Conservation (phyloP, 352 stramenopile genomes). For the Phytophthora parvispora region DNA sequence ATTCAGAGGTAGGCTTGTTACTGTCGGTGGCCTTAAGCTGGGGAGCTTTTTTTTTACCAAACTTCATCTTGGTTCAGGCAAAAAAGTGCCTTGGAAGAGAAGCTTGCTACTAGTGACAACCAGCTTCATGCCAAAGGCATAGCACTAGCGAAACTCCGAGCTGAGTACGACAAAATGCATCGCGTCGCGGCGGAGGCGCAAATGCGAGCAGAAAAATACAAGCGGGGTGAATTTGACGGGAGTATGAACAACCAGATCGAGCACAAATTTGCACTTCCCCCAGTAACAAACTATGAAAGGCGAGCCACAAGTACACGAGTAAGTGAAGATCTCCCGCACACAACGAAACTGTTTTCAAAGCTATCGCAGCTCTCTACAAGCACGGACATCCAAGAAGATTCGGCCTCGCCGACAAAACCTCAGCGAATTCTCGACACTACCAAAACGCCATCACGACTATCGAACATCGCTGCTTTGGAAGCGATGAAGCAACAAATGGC, state of each 20-base stretch:
- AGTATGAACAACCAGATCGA: slow-evolving; percentile 4
- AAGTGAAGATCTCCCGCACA: slow-evolving; percentile 14
- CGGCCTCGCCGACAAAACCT: not conserved
- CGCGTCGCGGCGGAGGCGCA: slow-evolving; percentile 52
- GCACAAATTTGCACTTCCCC: not conserved
- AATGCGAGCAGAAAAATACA: slow-evolving; percentile 43
- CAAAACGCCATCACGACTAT: slow-evolving; percentile 1
- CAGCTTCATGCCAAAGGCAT: slow-evolving; percentile 50
- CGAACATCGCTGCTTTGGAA: slow-evolving; percentile 48
- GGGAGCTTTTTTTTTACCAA: too few species aligned
- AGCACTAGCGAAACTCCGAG: slow-evolving; percentile 40
- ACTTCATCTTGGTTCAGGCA: slow-evolving; percentile 42
- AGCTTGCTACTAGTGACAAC: slow-evolving; percentile 45
- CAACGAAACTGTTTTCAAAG: slow-evolving; percentile 27
- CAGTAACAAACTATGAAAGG: not conserved
- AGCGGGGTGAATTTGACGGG: slow-evolving; percentile 2
- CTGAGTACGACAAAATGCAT: slow-evolving; percentile 49
- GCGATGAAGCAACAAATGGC: slow-evolving; percentile 49
- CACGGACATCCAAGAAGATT: not conserved
- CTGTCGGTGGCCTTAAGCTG: too few species aligned
- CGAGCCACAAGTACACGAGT: not conserved
- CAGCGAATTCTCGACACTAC: not conserved
- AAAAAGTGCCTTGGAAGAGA: slow-evolving; percentile 60
- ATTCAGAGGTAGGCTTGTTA: slow-evolving; percentile 52
- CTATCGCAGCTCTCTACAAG: slow-evolving; percentile 7